A percentile compares a stretch with the other conserved stretches of the same genome.
These are phyloP conservation scores for Mayamaea pseudoterrestris DNA, from an alignment of 108 stramenopile genomes.

Conservation along the genomic window DNA sequence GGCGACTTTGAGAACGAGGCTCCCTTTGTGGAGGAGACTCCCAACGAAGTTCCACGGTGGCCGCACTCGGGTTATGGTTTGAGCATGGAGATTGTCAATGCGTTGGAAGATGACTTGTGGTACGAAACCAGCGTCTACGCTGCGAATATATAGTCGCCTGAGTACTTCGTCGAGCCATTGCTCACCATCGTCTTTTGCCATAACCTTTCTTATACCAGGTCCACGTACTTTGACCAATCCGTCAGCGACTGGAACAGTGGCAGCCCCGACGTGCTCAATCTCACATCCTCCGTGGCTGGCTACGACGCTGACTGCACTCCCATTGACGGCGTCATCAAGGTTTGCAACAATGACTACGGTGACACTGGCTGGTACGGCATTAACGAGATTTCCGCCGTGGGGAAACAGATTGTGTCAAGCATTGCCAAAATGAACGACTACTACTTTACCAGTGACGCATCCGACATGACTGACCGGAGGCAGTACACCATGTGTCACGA, in stretches of 20 bases:
- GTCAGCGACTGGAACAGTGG: constrained; percentile 63
- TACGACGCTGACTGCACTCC: constrained; percentile 26
- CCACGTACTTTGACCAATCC: constrained; percentile 20
- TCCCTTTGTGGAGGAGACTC: constrained; percentile 3
- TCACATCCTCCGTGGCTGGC: constrained; percentile 13
- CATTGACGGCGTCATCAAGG: constrained; percentile 33
- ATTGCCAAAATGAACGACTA: constrained; percentile 45
- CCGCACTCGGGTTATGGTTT: constrained; percentile 29
- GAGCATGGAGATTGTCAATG: constrained; percentile 44
- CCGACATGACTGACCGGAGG: too few species aligned
- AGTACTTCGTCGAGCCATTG: not conserved
- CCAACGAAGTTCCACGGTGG: constrained; percentile 16
- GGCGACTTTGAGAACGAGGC: constrained; percentile 8
- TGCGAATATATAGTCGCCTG: not conserved
- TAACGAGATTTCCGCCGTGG: constrained; percentile 2
- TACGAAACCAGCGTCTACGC: constrained; percentile 24
- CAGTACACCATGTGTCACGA: constrained; percentile 27
- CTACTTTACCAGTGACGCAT: constrained; percentile 27
- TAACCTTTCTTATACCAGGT: not conserved
- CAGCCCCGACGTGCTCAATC: constrained; percentile 44
- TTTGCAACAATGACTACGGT: constrained; percentile 48
- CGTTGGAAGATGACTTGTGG: constrained; percentile 41
- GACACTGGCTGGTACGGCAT: constrained; percentile 19
- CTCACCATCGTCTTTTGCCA: not conserved
- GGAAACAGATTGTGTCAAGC: constrained; percentile 13